Conservation (phyloP, 768 basidiomycete genomes). For the Collybiopsis luxurians region DNA sequence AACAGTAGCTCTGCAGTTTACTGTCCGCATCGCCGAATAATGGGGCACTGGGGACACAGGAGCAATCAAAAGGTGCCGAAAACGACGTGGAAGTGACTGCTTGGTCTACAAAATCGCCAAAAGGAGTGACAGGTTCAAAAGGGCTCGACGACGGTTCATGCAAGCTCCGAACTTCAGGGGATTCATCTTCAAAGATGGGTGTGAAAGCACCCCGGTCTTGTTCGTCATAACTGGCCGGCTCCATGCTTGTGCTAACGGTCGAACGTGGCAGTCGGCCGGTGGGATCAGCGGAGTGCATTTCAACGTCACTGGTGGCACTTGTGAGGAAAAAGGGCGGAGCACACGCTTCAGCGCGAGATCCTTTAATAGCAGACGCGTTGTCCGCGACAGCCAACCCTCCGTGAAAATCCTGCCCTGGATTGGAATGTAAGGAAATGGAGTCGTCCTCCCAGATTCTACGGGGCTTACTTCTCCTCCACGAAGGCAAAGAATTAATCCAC, state of each 20-base stretch:
- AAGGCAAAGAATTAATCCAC: slow-evolving; percentile 70
- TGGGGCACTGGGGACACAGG: slow-evolving; percentile 13
- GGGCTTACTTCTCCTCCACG: slow-evolving; percentile 68
- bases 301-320: slow-evolving; percentile 31
- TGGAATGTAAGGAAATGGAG: slow-evolving; percentile 21
- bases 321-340: slow-evolving; percentile 62
- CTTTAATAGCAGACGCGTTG: slow-evolving; percentile 83
- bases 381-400: slow-evolving; percentile 74
- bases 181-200: slow-evolving; percentile 64
- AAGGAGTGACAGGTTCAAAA: slow-evolving; percentile 72
- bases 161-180: slow-evolving; percentile 48
- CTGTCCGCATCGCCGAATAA: slow-evolving; percentile 4
- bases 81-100: slow-evolving; percentile 49
- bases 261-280: not conserved
- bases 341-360: slow-evolving; percentile 80
- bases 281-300: slow-evolving; percentile 32
- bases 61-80: slow-evolving; percentile 20
- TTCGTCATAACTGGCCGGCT: slow-evolving; percentile 23
- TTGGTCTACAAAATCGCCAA: slow-evolving; percentile 73
- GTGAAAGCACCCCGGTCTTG: slow-evolving; percentile 51
- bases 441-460: slow-evolving; percentile 67
- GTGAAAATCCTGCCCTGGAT: slow-evolving; percentile 56
- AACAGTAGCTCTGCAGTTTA: slow-evolving; percentile 13
- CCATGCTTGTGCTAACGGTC: slow-evolving; percentile 16
- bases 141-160: slow-evolving; percentile 65